phyloP scores from a whole-genome alignment of 257 asterid genomes.

The Thymus mandschuricus region DNA sequence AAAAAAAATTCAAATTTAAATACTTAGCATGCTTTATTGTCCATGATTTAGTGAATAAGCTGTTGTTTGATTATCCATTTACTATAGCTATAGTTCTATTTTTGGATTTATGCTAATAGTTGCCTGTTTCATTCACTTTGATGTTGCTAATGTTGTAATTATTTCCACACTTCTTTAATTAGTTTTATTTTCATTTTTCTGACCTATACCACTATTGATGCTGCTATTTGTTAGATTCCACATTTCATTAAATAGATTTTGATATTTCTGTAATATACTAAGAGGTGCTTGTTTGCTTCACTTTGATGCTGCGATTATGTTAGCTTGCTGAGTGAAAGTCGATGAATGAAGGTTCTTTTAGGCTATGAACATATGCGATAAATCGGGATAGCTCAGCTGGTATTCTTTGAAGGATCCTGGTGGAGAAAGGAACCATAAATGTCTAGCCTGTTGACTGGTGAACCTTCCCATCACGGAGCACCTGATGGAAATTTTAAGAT shows the following conservation, averaged over 20 bases:
- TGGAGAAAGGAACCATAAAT: constrained; percentile 48
- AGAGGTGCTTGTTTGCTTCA: background rate
- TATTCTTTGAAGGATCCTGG: constrained; percentile 23
- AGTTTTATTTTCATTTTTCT: too few species aligned
- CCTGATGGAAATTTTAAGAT: constrained; percentile 53
- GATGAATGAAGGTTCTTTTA: constrained; percentile 36
- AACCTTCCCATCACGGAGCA: constrained; percentile 67
- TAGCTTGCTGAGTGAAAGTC: constrained; percentile 22
- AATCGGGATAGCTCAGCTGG: constrained; percentile 28
- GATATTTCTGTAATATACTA: background rate
- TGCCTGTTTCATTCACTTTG: background rate
- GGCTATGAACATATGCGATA: constrained; percentile 33
- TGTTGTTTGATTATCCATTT: background rate
- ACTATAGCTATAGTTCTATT: background rate
- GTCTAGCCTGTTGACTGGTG: constrained; percentile 72
- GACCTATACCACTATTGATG: background rate
- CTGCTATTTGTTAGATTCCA: background rate
- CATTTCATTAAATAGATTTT: background rate
- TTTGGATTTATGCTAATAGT: background rate
- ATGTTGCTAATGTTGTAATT: background rate
- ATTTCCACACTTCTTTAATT: too few species aligned
- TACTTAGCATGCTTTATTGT: background rate
- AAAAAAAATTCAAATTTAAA: too few species aligned
- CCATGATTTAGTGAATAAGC: background rate
- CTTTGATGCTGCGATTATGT: constrained; percentile 14